A percentile compares a stretch with the other conserved stretches of the same genome.
Evolutionary conservation across 75 land plant genomes (phyloP).

Genomic region (Cunninghamia lanceolata): DNA sequence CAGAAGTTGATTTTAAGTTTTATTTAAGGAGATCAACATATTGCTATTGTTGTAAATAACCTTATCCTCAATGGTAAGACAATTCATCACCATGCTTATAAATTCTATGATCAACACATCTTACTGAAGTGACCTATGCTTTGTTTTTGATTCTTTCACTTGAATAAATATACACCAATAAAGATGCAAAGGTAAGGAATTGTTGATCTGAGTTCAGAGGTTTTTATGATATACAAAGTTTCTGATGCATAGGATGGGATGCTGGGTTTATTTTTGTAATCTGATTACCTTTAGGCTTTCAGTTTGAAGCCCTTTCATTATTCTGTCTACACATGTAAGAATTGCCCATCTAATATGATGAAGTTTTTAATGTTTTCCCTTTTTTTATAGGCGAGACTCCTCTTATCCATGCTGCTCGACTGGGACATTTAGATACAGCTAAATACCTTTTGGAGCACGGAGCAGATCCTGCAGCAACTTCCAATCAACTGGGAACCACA

Average conservation of each 20-base stretch:
- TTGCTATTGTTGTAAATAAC: neutral
- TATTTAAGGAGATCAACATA: neutral
- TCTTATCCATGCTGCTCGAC: slow-evolving; percentile 86
- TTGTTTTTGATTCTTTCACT: neutral
- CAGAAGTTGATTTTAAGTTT: neutral
- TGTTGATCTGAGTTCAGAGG: neutral
- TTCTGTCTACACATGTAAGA: neutral
- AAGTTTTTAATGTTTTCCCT: neutral
- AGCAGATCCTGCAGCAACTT: slow-evolving; percentile 61
- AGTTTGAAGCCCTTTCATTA: neutral
- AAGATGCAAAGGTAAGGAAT: neutral
- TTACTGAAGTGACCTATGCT: neutral
- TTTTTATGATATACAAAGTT: neutral
- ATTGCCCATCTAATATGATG: neutral
- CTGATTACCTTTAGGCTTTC: neutral
- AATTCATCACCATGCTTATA: neutral
- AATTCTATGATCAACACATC: neutral
- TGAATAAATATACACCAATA: neutral
- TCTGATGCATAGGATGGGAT: neutral
- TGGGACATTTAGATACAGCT: slow-evolving; percentile 72
- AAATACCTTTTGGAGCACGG: slow-evolving; percentile 80
- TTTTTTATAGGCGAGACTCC: slow-evolving; percentile 90
- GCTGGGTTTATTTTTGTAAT: neutral
- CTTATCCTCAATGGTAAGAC: neutral
- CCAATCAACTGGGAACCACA: slow-evolving; percentile 76